phyloP scores from a whole-genome alignment of 768 basidiomycete genomes.

The Phanerochaete carnosa region DNA sequence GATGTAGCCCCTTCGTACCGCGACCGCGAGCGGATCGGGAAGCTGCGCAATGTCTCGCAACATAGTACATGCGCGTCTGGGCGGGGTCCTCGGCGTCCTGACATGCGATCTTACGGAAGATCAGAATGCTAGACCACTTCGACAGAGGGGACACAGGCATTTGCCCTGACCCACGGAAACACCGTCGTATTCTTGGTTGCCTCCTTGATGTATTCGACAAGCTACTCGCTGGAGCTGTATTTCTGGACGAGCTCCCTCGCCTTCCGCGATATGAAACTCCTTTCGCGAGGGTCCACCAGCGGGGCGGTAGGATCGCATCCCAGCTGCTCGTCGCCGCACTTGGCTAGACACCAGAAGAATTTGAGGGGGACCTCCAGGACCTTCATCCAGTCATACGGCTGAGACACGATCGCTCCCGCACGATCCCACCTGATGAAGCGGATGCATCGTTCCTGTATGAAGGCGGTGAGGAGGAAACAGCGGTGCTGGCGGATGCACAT shows the following conservation, averaged over 20 bases:
- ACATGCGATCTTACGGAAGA: too few relatives aligned
- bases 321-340: not conserved
- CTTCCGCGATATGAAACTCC: not conserved
- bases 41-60: too few relatives aligned
- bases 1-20: not conserved
- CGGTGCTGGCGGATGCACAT: not conserved
- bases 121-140: too few relatives aligned
- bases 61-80: too few relatives aligned
- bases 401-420: not conserved
- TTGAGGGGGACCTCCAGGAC: not conserved
- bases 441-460: not conserved
- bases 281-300: not conserved
- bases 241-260: not conserved
- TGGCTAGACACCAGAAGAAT: constrained; percentile 3
- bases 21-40: not conserved
- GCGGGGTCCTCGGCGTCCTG: too few relatives aligned
- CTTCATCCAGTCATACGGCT: not conserved
- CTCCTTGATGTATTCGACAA: not conserved
- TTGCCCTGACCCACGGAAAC: too few relatives aligned
- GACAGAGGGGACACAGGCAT: too few relatives aligned
- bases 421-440: constrained; percentile 4
- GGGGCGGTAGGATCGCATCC: constrained; percentile 5
- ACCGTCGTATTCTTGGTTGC: not conserved
- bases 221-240: not conserved
- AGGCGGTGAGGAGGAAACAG: not conserved